Evolutionary conservation across 2,329 filamentous ascomycete genomes (phyloP), one percentile per base, ranked within the genome.

Genomic region (Pseudogymnoascus sp.): DNA sequence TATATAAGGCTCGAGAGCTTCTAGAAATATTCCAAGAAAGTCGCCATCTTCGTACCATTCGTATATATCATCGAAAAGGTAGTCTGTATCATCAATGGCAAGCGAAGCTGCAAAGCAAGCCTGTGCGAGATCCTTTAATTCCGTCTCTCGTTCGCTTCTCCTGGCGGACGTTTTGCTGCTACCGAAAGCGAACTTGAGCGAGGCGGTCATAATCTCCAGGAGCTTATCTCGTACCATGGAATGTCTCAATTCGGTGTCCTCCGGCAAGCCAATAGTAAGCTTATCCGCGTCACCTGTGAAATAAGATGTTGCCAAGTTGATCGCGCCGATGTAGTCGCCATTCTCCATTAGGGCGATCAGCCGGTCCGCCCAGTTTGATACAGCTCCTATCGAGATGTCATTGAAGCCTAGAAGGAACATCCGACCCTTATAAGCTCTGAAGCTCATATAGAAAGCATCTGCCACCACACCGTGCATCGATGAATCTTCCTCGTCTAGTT

Each of bases 391-490:
- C 0, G 91, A 91, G 41, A 97, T 80, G 71, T 97, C 93, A 71
- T 93, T 94, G 76, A 93, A 92, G n/a, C 94, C 92, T 7, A 99
- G 80, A 3, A 97, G 78, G 71, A 99, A 99, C 37, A 97, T 80
- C 31, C 93, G 85, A 4, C 94, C 92, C 74, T 97, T 99, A 77
- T 97, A 99, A 3, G 91, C 84, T 70, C 90, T 91, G 75, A 97
- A 93, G 74, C 93, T 97, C 91, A 97, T 97, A 72, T 93, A 93
- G 69, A 97, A 99, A 0, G 92, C 94, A 78, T 99, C 94, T 6
- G 93, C 93, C 58, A 97, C 91, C 7, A 97, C 92, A 2, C 93
- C 93, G 75, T 97, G 94, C 86, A 97, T 89, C 0, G 91, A 90
- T 0, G 84, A 80, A 69, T 97, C 92, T 63, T 92, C 86, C 68